Evolutionary conservation across 129 eudicot genomes (phyloP).

Genomic region (Erigeron canadensis): DNA sequence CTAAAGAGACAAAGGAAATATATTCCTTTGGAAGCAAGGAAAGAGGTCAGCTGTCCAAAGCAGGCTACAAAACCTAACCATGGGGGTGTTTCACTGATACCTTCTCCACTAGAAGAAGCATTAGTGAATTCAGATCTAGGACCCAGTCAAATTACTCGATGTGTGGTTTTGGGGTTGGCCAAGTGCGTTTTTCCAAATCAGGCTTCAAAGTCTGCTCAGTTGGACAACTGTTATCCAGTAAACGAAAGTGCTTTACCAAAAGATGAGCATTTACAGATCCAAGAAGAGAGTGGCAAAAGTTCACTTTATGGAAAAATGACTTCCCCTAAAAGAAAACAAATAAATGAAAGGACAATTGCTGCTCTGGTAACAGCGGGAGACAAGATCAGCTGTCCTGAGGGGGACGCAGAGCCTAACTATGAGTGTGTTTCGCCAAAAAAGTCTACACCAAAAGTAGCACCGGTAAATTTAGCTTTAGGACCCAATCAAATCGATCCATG

Average conservation of each 20-base stretch:
- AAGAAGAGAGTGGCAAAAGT: background rate
- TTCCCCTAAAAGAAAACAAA: background rate
- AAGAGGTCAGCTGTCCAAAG: slow-evolving; percentile 2
- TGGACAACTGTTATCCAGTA: background rate
- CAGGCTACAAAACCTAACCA: background rate
- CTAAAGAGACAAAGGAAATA: slow-evolving; percentile 12
- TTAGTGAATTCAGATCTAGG: background rate
- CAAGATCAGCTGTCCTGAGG: slow-evolving; percentile 1
- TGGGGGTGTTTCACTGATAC: background rate
- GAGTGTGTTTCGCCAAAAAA: slow-evolving; percentile 9
- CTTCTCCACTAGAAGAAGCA: background rate
- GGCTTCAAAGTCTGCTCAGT: background rate
- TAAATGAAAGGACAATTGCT: slow-evolving; percentile 9
- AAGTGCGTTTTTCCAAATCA: background rate
- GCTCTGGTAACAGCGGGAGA: slow-evolving; percentile 18
- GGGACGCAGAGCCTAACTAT: slow-evolving; percentile 3
- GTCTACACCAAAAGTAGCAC: slow-evolving; percentile 16
- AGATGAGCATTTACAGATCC: background rate
- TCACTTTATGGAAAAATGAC: slow-evolving; percentile 12
- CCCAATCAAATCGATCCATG: slow-evolving; percentile 20
- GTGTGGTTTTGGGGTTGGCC: slow-evolving; percentile 26
- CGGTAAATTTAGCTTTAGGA: slow-evolving; percentile 6
- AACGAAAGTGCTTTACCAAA: background rate
- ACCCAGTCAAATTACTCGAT: background rate
- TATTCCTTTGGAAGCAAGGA: slow-evolving; percentile 2